Evolutionary conservation across 2,329 filamentous ascomycete species (phyloP).

Genomic region (Talaromyces amestolkiae): DNA sequence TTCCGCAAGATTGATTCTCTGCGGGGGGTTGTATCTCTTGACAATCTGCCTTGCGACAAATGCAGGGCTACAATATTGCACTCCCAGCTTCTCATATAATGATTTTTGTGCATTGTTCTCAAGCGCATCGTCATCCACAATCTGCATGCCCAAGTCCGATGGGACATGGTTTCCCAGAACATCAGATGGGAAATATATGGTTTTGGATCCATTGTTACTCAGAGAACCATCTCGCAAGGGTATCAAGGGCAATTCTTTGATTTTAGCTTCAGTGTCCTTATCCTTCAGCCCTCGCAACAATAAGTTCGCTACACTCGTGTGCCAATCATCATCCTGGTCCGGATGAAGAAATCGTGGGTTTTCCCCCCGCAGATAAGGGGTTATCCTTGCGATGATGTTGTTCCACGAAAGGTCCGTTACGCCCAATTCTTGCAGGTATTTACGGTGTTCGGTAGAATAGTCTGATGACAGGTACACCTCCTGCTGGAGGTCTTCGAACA

Average conservation of each 20-base stretch:
- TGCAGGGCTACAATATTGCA: neutral
- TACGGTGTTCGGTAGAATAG: neutral
- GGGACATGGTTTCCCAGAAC: neutral
- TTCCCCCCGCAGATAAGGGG: neutral
- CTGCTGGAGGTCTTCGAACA: neutral
- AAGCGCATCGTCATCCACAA: neutral
- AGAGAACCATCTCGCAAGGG: neutral
- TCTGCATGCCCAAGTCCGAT: neutral
- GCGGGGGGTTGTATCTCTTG: conserved; percentile 1
- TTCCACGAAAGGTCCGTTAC: neutral
- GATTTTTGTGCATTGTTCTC: neutral
- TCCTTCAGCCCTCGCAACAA: neutral
- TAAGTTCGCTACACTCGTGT: neutral
- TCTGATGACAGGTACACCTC: neutral
- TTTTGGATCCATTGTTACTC: neutral
- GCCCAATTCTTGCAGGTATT: neutral
- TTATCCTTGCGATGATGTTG: neutral
- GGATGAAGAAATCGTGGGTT: neutral
- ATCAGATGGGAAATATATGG: neutral
- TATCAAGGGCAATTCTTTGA: neutral
- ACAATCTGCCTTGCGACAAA: neutral
- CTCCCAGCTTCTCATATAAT: neutral
- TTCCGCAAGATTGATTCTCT: neutral
- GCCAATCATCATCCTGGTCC: neutral
- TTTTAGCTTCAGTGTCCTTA: neutral